Evolutionary conservation across 768 basidiomycete species (phyloP), one percentile per base, ranked within the genome.

Genomic region (Phallus indusiatus): DNA sequence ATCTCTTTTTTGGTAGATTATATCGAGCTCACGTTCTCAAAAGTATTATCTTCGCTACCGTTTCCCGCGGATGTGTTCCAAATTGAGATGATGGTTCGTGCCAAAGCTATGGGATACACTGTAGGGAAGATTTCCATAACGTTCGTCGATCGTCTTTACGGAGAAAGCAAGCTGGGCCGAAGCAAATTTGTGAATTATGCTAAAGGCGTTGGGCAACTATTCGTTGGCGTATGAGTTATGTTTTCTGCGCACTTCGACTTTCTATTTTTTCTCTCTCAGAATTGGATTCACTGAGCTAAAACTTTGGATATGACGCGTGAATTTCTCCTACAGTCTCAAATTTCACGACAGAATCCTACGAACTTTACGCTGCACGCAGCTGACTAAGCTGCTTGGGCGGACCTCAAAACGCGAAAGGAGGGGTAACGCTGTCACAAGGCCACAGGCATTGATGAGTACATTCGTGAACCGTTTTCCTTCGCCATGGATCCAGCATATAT

Each of bases 1-100:
- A 21, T n/a, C 17, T 24, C 17, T 53, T 17, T 20, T 53, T n/a
- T 24, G 34, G 56, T 65, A 90, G 90, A 61, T 71, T 95, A 16
- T 95, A 95, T 70, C 84, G 88, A 42, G 69, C 82, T 11, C 77
- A 78, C 0, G 93, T 89, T 7, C 76, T 95, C 56, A 81, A 80
- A 52, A 84, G 91, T 64, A 88, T 95, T 67, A 94, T 95, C 65
- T 81, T 85, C 5, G 79, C 85, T 63, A 92, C 88, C 1, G 80
- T 85, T 61, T 92, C 91, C 1, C 88, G 89, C 63, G 93, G 93
- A 9, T 95, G 93, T 95, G 33, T 94, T 95, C 76, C 93, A 95
- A 77, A 95, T 95, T 93, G 93, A 95, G 70, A 95, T 94, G 86
- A 94, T 94, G 81, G 93, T 92, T 18, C 82, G 93, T 0, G 93